Evolutionary conservation across 2,329 filamentous ascomycete genomes (phyloP), one percentile per base, ranked within the genome.

Genomic region (Fusarium pseudocircinatum): DNA sequence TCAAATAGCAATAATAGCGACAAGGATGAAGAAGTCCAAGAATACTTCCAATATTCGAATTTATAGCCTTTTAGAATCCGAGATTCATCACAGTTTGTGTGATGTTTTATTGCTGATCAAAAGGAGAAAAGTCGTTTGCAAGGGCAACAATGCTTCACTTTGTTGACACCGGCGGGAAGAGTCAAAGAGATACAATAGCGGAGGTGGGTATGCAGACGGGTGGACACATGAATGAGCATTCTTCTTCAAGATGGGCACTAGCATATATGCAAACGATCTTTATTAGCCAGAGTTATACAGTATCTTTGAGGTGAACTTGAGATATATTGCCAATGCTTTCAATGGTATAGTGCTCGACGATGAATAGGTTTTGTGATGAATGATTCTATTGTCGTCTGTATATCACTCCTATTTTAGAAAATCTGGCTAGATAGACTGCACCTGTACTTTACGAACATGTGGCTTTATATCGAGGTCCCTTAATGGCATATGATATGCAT

Each of bases 141-240:
- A 34, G 24, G 36, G 44, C 47, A 43, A 59, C 59, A 59, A 53
- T 20, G 59, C 66, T 65, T 69, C 59, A 50, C 20, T n/a, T 46
- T 50, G 36, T 18, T 37, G 40, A 47, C 65, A 65, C 59, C 44
- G 52, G 37, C 40, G 59, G 46, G 24, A 65, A 59, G 50, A 42
- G 30, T 54, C 65, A 69, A 58, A 49, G 42, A 67, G n/a, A 37
- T 50, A 34, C 6, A 44, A 52, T 40, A 32, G 32, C 42, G 26
- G 34, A 69, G 44, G 32, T 36, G 26, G 52, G 32, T 22, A 65
- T 43, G 12, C 50, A 47, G 56, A 47, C 65, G 59, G 50, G 24
- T 28, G 44, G 30, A 34, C 36, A 32, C 40, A 28, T 43, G 12
- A 28, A 43, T 26, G 7, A 30, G 37, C 32, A 54, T 54, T 54